Conservation (phyloP, 2,329 filamentous ascomycete species). For the Sarocladium brachiariae region DNA sequence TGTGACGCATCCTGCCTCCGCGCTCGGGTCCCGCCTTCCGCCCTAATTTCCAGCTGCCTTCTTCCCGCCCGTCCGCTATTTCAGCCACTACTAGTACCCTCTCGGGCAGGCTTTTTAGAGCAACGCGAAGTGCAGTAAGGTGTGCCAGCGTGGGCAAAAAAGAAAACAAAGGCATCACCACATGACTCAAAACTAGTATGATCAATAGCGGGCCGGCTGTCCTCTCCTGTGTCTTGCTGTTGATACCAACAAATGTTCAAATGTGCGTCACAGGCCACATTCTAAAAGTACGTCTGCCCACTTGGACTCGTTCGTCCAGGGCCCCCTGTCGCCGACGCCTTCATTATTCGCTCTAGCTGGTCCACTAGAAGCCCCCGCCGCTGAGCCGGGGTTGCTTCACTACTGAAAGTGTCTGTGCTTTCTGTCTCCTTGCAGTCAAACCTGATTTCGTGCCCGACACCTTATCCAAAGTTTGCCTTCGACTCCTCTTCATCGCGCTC, state of each 20-base stretch:
- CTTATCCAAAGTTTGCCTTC: neutral
- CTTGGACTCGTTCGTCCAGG: neutral
- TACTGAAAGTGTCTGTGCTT: conserved; percentile 1
- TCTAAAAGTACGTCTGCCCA: neutral
- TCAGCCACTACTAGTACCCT: neutral
- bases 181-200: neutral
- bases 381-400: neutral
- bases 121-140: neutral
- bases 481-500: neutral
- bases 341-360: neutral
- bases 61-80: conserved; percentile 6
- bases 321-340: conserved; percentile 5
- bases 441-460: conserved; percentile 7
- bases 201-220: no score
- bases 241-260: neutral
- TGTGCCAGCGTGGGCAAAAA: neutral
- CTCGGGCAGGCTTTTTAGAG: neutral
- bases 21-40: conserved; percentile 7
- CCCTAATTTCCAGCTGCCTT: conserved; percentile 5
- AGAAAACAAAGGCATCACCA: neutral
- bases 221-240: neutral
- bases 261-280: conserved; percentile 1
- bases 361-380: neutral
- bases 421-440: conserved; percentile 5
- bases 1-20: neutral